Evolutionary conservation across 208 protist species (phyloP).

Genomic region (Pavlovales sp.): DNA sequence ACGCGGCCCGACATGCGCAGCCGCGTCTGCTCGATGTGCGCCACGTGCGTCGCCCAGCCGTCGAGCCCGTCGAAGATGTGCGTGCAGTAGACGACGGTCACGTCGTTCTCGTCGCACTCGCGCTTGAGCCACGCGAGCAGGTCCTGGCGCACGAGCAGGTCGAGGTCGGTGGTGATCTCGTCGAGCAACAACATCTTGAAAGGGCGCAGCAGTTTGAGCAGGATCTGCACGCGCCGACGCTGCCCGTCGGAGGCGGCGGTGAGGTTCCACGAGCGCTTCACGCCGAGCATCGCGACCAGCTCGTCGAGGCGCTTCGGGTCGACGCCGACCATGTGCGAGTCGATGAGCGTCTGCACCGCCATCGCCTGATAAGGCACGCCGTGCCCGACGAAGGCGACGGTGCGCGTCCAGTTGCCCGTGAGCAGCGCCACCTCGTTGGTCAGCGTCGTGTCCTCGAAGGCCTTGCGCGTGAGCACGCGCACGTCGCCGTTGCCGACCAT

Average conservation of each 20-base stretch:
- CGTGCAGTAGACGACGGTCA: conserved; percentile 79
- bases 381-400: conserved; percentile 63
- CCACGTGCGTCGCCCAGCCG: conserved; percentile 69
- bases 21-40: not conserved
- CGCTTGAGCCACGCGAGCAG: conserved; percentile 75
- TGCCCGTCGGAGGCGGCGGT: conserved; percentile 74
- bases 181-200: conserved; percentile 65
- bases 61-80: conserved; percentile 83
- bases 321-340: conserved; percentile 8
- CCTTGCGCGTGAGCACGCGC: conserved; percentile 66
- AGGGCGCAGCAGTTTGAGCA: conserved; percentile 69
- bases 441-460: conserved; percentile 75
- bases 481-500: not conserved
- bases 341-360: conserved; percentile 21
- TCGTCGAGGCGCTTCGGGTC: conserved; percentile 57
- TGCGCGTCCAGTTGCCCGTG: conserved; percentile 72
- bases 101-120: conserved; percentile 71
- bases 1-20: not conserved
- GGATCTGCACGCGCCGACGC: conserved; percentile 77
- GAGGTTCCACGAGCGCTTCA: conserved; percentile 76
- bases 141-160: conserved; percentile 74
- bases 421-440: conserved; percentile 64
- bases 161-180: conserved; percentile 77
- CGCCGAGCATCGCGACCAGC: conserved; percentile 67
- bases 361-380: conserved; percentile 32